A percentile compares a stretch with the other conserved stretches of the same genome.
phyloP scores from a whole-genome alignment of 2,329 filamentous ascomycete genomes.

The Claviceps capensis region DNA sequence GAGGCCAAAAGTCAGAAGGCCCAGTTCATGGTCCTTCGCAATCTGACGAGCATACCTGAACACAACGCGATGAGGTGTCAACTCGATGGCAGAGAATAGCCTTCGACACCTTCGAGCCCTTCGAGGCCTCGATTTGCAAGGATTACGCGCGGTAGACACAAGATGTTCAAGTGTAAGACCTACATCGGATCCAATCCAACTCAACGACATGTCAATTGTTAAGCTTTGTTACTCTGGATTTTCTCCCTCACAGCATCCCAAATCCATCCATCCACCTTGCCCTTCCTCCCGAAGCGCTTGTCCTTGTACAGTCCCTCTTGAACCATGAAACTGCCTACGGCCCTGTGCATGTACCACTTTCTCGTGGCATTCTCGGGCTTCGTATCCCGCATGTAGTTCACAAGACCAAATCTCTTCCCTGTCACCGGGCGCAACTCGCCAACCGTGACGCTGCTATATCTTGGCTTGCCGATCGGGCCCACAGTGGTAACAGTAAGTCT shows the following conservation, averaged over 20 bases:
- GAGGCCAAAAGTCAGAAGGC: no score
- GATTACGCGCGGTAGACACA: no score
- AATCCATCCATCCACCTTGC: slow-evolving; percentile 24
- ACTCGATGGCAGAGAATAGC: no score
- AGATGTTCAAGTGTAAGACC: not conserved
- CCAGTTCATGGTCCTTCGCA: no score
- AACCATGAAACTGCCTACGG: slow-evolving; percentile 25
- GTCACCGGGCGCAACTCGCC: slow-evolving; percentile 20
- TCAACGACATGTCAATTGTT: not conserved
- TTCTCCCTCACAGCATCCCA: slow-evolving; percentile 25
- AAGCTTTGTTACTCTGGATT: slow-evolving; percentile 13
- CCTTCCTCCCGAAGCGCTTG: slow-evolving; percentile 7
- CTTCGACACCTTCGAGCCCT: no score
- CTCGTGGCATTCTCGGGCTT: slow-evolving; percentile 19
- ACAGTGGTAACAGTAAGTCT: slow-evolving; percentile 41
- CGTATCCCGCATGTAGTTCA: slow-evolving; percentile 27
- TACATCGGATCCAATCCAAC: not conserved
- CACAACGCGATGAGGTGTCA: no score
- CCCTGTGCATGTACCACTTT: slow-evolving; percentile 27
- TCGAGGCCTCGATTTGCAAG: no score
- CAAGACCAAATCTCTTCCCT: slow-evolving; percentile 20
- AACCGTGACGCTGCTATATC: slow-evolving; percentile 29
- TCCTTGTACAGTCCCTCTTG: slow-evolving; percentile 14
- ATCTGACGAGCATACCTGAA: no score
- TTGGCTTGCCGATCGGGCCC: slow-evolving; percentile 40